Percentiles rank a stretch among this genome's conserved stretches.
These are phyloP conservation scores for Protomyces pachydermus DNA, from an alignment of 1,139 yeast genomes.

Conservation along the genomic window DNA sequence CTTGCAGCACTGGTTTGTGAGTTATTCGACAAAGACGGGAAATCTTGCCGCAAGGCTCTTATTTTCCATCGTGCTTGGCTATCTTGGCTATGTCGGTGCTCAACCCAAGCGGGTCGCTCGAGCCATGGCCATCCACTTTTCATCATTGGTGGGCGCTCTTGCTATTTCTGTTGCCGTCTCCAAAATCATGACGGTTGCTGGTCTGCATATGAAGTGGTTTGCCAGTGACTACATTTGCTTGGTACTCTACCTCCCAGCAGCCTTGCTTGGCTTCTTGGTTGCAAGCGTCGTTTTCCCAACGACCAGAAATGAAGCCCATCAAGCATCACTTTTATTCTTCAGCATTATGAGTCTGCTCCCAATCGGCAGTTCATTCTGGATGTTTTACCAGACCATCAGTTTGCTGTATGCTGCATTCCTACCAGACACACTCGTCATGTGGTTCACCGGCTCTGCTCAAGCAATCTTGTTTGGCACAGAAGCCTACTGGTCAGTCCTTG, in stretches of 20 bases:
- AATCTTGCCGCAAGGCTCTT: conserved; percentile 8
- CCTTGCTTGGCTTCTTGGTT: conserved; percentile 9
- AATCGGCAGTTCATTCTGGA: conserved; percentile 16
- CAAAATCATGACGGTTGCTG: background rate
- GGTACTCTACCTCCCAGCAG: conserved; percentile 5
- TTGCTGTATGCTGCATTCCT: conserved; percentile 5
- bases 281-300: background rate
- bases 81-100: conserved; percentile 11
- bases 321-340: conserved; percentile 8
- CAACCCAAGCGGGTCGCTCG: background rate
- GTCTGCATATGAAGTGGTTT: conserved; percentile 15
- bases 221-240: conserved; percentile 8
- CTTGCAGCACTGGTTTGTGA: conserved; percentile 19
- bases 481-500: conserved; percentile 18
- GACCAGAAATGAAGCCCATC: background rate
- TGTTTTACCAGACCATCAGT: conserved; percentile 13
- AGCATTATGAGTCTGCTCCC: conserved; percentile 6
- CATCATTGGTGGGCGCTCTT: conserved; percentile 7
- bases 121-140: conserved; percentile 4
- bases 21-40: conserved; percentile 7
- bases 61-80: conserved; percentile 20
- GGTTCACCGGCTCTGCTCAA: conserved; percentile 8
- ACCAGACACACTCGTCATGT: conserved; percentile 4
- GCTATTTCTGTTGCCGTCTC: conserved; percentile 14
- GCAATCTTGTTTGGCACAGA: conserved; percentile 24